A percentile compares a stretch with the other conserved stretches of the same genome.
These are phyloP conservation scores for Rhynchospora pubera DNA, from an alignment of 176 grass and related monocot genomes.

Conservation along the genomic window DNA sequence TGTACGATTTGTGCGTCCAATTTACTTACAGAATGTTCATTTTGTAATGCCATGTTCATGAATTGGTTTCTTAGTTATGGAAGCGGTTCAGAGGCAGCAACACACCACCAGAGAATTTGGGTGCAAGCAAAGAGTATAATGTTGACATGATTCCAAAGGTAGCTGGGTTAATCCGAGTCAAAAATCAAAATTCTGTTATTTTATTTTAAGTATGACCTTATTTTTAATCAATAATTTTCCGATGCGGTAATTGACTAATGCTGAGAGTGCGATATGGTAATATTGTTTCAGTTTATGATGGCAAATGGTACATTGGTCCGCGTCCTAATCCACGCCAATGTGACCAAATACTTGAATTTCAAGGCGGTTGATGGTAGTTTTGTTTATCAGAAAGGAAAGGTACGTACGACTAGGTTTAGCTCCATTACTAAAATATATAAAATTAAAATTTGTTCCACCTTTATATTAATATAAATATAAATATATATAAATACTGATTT, in stretches of 20 bases:
- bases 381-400: conserved; percentile 91
- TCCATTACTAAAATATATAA: not conserved
- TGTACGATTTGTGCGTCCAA: not conserved
- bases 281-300: conserved; percentile 86
- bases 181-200: not conserved
- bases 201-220: not conserved
- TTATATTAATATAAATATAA: not conserved
- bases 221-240: not conserved
- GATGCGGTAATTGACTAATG: no score
- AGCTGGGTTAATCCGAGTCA: not conserved
- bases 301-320: conserved; percentile 88
- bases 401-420: not conserved
- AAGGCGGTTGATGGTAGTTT: conserved; percentile 95
- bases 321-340: conserved; percentile 74
- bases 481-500: no score
- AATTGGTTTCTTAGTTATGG: conserved; percentile 50
- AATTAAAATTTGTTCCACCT: not conserved
- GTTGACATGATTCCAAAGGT: conserved; percentile 99
- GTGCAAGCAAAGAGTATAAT: conserved; percentile 87
- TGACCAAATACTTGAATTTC: conserved; percentile 89
- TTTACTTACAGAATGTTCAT: not conserved
- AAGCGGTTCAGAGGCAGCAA: conserved; percentile 72
- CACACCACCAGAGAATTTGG: conserved; percentile 53
- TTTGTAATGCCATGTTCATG: conserved; percentile 2
- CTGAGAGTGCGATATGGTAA: not conserved